phyloP scores from a whole-genome alignment of 139 green algal genomes.

The Tetradesmus obliquus region DNA sequence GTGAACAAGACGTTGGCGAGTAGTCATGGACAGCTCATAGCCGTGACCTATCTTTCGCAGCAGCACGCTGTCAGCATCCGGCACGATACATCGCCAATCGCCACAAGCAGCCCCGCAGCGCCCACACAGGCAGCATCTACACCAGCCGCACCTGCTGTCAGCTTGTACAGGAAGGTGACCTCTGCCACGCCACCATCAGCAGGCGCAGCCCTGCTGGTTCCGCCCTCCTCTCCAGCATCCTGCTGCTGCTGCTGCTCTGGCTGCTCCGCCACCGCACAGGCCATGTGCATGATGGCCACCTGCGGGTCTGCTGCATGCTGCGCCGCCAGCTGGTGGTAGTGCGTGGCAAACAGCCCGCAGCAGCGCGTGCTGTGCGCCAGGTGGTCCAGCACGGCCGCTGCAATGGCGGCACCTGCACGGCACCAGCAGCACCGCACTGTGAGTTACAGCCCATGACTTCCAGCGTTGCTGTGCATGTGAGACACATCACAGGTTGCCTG shows the following conservation, averaged over 20 bases:
- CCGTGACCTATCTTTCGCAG: too few species aligned
- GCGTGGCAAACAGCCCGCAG: slow-evolving; percentile 96
- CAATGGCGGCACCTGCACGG: slow-evolving; percentile 84
- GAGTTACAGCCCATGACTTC: too few species aligned
- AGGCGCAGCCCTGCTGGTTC: slow-evolving; percentile 14
- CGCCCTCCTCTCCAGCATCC: not conserved
- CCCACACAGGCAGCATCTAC: not conserved
- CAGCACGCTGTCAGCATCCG: too few species aligned
- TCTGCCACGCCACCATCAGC: slow-evolving; percentile 52
- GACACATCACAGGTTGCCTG: too few species aligned
- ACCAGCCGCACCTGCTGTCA: slow-evolving; percentile 53
- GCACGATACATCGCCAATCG: not conserved
- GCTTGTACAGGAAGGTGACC: slow-evolving; percentile 96
- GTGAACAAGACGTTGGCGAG: too few species aligned
- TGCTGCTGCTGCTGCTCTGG: not conserved
- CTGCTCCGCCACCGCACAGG: slow-evolving; percentile 69
- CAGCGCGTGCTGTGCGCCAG: slow-evolving; percentile 74
- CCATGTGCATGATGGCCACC: slow-evolving; percentile 92
- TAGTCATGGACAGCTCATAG: too few species aligned
- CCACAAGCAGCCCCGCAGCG: not conserved
- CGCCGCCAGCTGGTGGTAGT: slow-evolving; percentile 91
- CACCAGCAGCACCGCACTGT: too few species aligned
- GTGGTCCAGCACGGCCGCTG: slow-evolving; percentile 90
- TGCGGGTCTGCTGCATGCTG: not conserved
- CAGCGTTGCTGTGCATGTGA: too few species aligned